Evolutionary conservation across 192 early-diverging fungal genomes (phyloP).

Genomic region (Geranomyces michiganensis): DNA sequence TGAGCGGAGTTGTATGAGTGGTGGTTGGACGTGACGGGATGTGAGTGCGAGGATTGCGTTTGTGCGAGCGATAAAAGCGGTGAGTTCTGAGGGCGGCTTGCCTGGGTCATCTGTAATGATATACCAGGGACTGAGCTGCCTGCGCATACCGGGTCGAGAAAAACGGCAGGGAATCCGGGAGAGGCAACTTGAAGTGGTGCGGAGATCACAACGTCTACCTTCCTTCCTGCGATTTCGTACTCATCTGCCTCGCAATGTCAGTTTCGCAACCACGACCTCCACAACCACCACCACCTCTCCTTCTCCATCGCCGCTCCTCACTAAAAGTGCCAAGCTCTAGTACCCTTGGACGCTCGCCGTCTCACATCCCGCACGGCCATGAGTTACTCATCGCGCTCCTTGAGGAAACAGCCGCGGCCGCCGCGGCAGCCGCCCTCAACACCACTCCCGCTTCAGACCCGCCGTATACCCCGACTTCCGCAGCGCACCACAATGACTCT

Average conservation of each 20-base stretch:
- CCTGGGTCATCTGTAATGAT: background rate
- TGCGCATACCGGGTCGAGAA: too few species aligned
- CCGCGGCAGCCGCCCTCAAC: background rate
- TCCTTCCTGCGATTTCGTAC: too few species aligned
- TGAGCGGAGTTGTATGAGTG: background rate
- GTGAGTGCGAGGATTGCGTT: background rate
- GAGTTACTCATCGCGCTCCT: slow-evolving; percentile 12
- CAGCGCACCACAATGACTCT: background rate
- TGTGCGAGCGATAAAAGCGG: background rate
- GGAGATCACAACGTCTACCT: too few species aligned
- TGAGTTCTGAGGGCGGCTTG: background rate
- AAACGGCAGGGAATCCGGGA: too few species aligned
- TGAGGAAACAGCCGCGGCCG: slow-evolving; percentile 13
- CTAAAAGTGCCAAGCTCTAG: too few species aligned
- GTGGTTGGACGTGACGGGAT: background rate
- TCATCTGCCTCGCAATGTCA: too few species aligned
- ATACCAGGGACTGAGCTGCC: slow-evolving; percentile 6
- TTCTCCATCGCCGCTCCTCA: too few species aligned
- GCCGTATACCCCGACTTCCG: background rate
- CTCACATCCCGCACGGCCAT: slow-evolving; percentile 12
- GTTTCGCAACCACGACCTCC: too few species aligned
- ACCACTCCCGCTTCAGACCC: background rate
- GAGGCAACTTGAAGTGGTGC: too few species aligned
- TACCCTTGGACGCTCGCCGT: too few species aligned
- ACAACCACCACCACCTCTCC: too few species aligned